Base-by-base conservation (phyloP, 176 grass and related monocot species). In the Zea luxurians region DNA sequence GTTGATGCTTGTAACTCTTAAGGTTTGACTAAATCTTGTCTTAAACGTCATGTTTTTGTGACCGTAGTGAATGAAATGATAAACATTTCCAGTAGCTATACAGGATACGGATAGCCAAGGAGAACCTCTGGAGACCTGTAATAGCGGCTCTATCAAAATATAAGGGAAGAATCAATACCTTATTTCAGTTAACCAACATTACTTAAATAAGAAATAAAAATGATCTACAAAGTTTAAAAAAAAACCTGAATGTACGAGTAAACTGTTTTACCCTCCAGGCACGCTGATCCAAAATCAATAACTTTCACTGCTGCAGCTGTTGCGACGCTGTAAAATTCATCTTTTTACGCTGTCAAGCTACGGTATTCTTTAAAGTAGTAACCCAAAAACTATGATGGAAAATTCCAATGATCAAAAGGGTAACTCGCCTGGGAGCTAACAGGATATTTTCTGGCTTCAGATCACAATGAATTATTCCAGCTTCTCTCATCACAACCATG, bases 271-370 rank as follows among this genome's bases (percentile, higher is more conserved):
- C 90, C 92, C 86, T 99, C 96, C 89, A 86, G 74, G 77, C 96
- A 99, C 73, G 96, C 92, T 82, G 96, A 96, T 70, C 96, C 96
- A 88, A 99, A 99, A 93, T 99, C 96, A 74, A 99, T 99, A 48
- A 99, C 90, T 86, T 99, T 99, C 85, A 99, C 93, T 86, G 85
- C 67, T 80, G 96, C 83, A 79, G 84, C 88, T 81, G 91, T 89
- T 73, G 88, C 71, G 37, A 78, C 75, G 79, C 96, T 99, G 78
- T 49, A 83, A 82, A 83, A 73, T 86, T 81, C 71, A 84, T 41
- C 4, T 61, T 41, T 3, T 61, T 55, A 64, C 68, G n/a, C 48
- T 52, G 38, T 84, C 81, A 86, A 75, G 71, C 40, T 70, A 75
- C 59, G 74, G 27, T 7, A 41, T 59, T 21, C 52, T 69, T 54